phyloP scores from a whole-genome alignment of 441 rosid genomes.

The Eruca vesicaria region DNA sequence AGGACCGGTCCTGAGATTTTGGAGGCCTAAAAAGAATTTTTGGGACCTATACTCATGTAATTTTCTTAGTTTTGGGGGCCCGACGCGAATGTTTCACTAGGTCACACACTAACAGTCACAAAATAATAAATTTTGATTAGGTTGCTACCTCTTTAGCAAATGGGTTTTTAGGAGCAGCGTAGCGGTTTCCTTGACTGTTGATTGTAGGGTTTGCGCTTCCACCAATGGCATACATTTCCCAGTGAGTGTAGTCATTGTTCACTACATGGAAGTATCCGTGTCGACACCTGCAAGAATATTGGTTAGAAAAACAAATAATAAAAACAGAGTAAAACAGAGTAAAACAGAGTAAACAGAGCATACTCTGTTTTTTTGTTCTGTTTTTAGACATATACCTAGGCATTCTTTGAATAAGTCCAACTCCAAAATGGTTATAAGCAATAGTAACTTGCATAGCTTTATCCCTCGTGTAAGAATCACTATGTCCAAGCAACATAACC shows the following conservation, averaged over 20 bases:
- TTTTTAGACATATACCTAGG: conserved; percentile 64
- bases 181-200: conserved; percentile 96
- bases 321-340: conserved; percentile 3
- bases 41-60: no score
- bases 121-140: no score
- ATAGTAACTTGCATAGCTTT: conserved; percentile 92
- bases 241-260: conserved; percentile 97
- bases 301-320: no score
- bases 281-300: conserved; percentile 93
- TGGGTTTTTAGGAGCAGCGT: conserved; percentile 68
- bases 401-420: conserved; percentile 97
- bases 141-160: conserved; percentile 72
- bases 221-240: conserved; percentile 99
- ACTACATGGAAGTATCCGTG: conserved; percentile 97
- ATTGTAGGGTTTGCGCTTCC: conserved; percentile 94
- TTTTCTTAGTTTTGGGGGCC: no score
- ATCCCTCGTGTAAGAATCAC: conserved; percentile 83
- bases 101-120: neutral
- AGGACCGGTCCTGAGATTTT: no score
- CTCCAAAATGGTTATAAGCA: conserved; percentile 95
- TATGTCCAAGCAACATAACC: conserved; percentile 92
- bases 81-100: no score
- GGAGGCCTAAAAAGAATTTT: no score
- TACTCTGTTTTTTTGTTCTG: conserved; percentile 5
- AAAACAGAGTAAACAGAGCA: conserved; percentile 1